These are phyloP conservation scores for Harrya chromipes DNA, from an alignment of 768 basidiomycete genomes.

Conservation along the genomic window DNA sequence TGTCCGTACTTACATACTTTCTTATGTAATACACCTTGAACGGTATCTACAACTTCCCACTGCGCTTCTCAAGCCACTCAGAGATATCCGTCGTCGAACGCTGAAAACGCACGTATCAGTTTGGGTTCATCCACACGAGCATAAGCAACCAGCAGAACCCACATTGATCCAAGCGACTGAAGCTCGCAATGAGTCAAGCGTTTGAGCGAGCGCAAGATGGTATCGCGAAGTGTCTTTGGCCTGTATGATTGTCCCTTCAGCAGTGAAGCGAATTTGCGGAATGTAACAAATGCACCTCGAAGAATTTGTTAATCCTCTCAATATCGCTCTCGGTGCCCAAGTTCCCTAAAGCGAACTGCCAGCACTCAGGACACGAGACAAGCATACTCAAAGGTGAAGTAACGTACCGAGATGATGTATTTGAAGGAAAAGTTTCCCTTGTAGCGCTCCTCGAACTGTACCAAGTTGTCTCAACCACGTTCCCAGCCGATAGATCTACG, in stretches of 20 bases:
- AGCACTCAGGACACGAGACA: constrained; percentile 8
- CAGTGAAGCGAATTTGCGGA: neutral
- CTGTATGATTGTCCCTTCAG: constrained; percentile 31
- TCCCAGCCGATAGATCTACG: neutral
- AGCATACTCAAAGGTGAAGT: neutral
- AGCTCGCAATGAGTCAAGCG: constrained; percentile 63
- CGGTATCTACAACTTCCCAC: constrained; percentile 1
- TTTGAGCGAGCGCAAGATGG: constrained; percentile 59
- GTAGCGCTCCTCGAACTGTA: constrained; percentile 63
- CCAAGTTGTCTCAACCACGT: neutral
- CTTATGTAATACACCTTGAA: constrained; percentile 16
- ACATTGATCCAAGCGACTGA: constrained; percentile 63
- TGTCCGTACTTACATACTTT: neutral
- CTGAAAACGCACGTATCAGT: constrained; percentile 29
- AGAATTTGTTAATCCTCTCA: constrained; percentile 63
- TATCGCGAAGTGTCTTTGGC: constrained; percentile 70
- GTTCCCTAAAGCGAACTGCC: constrained; percentile 37
- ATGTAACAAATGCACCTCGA: constrained; percentile 49
- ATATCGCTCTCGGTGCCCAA: constrained; percentile 71
- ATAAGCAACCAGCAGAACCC: constrained; percentile 6
- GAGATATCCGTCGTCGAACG: constrained; percentile 57
- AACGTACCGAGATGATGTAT: constrained; percentile 49
- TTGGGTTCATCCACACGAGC: neutral
- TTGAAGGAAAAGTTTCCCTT: constrained; percentile 64
- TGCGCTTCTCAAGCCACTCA: constrained; percentile 43